Conservation (phyloP, 768 basidiomycete genomes). For the Naganishia kalamii region DNA sequence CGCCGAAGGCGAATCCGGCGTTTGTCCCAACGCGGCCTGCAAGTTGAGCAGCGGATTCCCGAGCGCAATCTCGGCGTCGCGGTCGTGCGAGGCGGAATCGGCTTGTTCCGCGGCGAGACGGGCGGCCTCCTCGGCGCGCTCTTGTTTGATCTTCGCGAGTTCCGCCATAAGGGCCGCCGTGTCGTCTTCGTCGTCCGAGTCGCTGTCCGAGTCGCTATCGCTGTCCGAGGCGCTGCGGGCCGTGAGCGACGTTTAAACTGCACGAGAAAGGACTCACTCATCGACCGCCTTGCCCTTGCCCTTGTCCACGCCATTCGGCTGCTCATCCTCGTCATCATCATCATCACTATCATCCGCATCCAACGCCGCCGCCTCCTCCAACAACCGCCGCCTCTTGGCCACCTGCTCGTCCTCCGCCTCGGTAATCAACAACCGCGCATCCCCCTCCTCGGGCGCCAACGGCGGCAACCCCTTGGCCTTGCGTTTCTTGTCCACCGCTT, state of each 20-base stretch:
- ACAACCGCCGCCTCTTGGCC: constrained; percentile 56
- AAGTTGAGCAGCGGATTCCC: constrained; percentile 85
- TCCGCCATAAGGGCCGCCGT: constrained; percentile 90
- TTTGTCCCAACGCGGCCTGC: constrained; percentile 74
- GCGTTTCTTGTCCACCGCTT: constrained; percentile 79
- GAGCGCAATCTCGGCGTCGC: constrained; percentile 77
- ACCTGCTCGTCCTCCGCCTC: constrained; percentile 23
- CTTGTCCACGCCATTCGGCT: constrained; percentile 38
- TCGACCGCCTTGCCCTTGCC: constrained; percentile 43
- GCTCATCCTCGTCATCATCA: constrained; percentile 47
- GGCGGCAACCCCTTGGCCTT: constrained; percentile 70
- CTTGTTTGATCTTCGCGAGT: constrained; percentile 95
- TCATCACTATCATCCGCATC: constrained; percentile 86
- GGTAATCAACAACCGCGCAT: constrained; percentile 26
- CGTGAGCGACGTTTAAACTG: neutral
- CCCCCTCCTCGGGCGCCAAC: constrained; percentile 47
- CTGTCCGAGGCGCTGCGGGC: constrained; percentile 26
- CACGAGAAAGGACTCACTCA: constrained; percentile 21
- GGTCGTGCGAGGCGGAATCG: constrained; percentile 39
- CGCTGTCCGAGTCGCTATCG: constrained; percentile 27
- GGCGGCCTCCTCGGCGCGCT: constrained; percentile 87
- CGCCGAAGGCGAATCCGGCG: constrained; percentile 51
- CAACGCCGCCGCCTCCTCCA: constrained; percentile 77
- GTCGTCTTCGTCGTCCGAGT: constrained; percentile 68
- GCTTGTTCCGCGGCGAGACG: constrained; percentile 41